A percentile compares a stretch with the other conserved stretches of the same genome.
Conservation (phyloP, 805 yeast species). For the Wickerhamomyces sydowiorum region DNA sequence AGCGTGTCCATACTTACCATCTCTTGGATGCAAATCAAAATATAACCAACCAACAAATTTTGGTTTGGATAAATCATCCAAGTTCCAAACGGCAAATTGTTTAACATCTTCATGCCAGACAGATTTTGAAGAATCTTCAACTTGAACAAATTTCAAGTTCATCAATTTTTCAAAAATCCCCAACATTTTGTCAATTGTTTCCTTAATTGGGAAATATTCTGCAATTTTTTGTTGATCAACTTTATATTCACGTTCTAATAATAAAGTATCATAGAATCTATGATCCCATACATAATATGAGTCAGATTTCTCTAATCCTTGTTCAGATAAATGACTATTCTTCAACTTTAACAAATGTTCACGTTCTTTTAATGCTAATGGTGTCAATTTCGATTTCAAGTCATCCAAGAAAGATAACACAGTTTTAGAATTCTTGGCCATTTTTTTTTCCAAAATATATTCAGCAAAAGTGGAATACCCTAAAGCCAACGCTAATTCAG, state of each 20-base stretch:
- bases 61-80: slow-evolving; percentile 42
- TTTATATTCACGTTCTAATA: slow-evolving; percentile 61
- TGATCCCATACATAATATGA: slow-evolving; percentile 68
- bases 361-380: slow-evolving; percentile 54
- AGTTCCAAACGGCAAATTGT: slow-evolving; percentile 65
- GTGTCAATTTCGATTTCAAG: slow-evolving; percentile 50
- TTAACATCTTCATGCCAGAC: slow-evolving; percentile 80
- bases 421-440: slow-evolving; percentile 65
- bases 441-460: slow-evolving; percentile 66
- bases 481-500: slow-evolving; percentile 52
- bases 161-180: slow-evolving; percentile 64
- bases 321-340: slow-evolving; percentile 40
- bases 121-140: slow-evolving; percentile 31
- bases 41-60: slow-evolving; percentile 73
- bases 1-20: slow-evolving; percentile 85
- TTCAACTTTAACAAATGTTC: slow-evolving; percentile 45
- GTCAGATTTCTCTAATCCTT: slow-evolving; percentile 36
- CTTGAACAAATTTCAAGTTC: slow-evolving; percentile 59
- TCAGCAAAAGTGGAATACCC: slow-evolving; percentile 69
- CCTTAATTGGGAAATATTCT: slow-evolving; percentile 72
- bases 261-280: slow-evolving; percentile 56
- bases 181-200: slow-evolving; percentile 65
- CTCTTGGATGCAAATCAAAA: slow-evolving; percentile 80
- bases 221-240: slow-evolving; percentile 69
- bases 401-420: slow-evolving; percentile 62